phyloP scores from a whole-genome alignment of 2,329 filamentous ascomycete species.

The Aspergillus luchuensis region DNA sequence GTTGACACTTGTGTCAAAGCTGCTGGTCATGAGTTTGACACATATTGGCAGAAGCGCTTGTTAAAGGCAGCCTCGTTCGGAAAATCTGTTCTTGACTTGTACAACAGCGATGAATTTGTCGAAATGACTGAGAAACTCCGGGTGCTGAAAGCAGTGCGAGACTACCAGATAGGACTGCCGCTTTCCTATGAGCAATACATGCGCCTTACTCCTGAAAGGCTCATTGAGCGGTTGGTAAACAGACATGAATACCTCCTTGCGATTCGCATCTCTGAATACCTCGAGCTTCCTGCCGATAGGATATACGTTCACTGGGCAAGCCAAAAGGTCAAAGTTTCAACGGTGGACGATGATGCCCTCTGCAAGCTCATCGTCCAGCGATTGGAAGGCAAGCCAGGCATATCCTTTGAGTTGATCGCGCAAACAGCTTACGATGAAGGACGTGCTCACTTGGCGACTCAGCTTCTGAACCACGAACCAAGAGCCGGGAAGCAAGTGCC shows the following conservation, averaged over 20 bases:
- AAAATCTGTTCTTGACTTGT: constrained; percentile 94
- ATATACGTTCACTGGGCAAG: constrained; percentile 98
- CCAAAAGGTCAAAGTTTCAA: constrained; percentile 83
- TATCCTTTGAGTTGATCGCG: constrained; percentile 94
- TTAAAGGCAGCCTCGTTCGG: constrained; percentile 97
- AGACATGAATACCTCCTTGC: constrained; percentile 90
- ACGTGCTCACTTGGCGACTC: constrained; percentile 80
- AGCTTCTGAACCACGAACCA: constrained; percentile 89
- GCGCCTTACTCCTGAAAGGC: constrained; percentile 81
- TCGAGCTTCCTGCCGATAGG: constrained; percentile 80
- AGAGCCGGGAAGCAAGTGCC: constrained; percentile 95
- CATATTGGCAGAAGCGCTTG: constrained; percentile 91
- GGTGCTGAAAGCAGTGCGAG: constrained; percentile 88
- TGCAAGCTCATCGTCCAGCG: constrained; percentile 85
- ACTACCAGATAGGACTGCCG: constrained; percentile 86
- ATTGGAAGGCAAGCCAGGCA: constrained; percentile 82
- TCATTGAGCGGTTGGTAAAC: constrained; percentile 84
- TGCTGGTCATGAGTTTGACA: constrained; percentile 85
- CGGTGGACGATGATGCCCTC: constrained; percentile 83
- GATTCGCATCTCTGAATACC: constrained; percentile 81
- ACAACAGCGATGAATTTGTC: constrained; percentile 98
- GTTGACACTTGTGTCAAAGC: constrained; percentile 93
- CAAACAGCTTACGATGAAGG: constrained; percentile 93
- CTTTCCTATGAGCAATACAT: constrained; percentile 93
- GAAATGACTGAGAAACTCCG: constrained; percentile 95